Evolutionary conservation across 257 asterid species (phyloP), one percentile per base, ranked within the genome.

Genomic region (Salvia splendens): DNA sequence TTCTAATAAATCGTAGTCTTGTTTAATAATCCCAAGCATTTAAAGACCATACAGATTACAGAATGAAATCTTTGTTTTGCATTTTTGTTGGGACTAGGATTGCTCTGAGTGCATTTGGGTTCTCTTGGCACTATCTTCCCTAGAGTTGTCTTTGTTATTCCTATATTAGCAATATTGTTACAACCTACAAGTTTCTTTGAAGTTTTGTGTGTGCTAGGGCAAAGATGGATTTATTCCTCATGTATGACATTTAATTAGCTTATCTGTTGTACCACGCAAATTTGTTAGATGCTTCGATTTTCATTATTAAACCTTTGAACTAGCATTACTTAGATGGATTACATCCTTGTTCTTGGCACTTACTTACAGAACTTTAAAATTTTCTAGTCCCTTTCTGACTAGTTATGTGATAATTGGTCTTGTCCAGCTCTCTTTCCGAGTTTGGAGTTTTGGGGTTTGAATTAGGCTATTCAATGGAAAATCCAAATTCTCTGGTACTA

Each of bases 381-480:
- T 43, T 55, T 63, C 12, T 20, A 50, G 33, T 42, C 53, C 51
- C 11, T 65, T 45, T 50, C 16, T 46, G 47, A 57, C 28, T 61
- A 67, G 55, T 59, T 51, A 66, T 75, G 57, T 69, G 70, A 68
- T 61, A 16, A 15, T 64, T 28, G 46, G 60, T 56, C 47, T 43
- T 75, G 42, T 73, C 67, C 95, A 92, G 98, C 78, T 92, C 96
- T 58, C 96, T 92, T 60, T 89, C 96, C 8, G 98, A 92, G 80
- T 92, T 89, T 78, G 96, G 83, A 63, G 98, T 92, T 71, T 81
- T 92, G 78, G 98, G 96, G 52, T 92, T 92, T 80, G 96, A 92
- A 78, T 68, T 92, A 73, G 98, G 98, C 69, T 92, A 92, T 77
- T 89, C 98, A 2, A 92, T 92, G 98, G 98, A 92, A 80, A 92